phyloP scores from a whole-genome alignment of 495 filamentous ascomycete genomes.

The Penicillium salamii region DNA sequence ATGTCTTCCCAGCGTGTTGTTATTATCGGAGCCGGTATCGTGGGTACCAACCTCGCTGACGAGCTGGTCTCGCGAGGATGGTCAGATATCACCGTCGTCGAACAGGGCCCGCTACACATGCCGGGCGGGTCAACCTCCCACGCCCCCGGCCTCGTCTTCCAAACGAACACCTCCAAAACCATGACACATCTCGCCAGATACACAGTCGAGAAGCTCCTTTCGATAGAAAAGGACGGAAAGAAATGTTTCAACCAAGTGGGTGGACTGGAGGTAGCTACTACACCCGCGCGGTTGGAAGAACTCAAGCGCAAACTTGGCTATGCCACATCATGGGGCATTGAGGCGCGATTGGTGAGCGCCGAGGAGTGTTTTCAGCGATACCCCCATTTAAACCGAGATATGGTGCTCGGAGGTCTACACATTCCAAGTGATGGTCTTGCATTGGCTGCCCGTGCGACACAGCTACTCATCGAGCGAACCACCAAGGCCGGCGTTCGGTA shows the following conservation, averaged over 20 bases:
- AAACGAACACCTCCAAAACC: constrained; percentile 47
- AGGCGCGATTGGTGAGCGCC: constrained; percentile 36
- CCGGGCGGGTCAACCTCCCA: constrained; percentile 54
- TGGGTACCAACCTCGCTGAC: constrained; percentile 51
- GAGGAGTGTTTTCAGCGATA: constrained; percentile 44
- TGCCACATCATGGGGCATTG: constrained; percentile 46
- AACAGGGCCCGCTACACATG: constrained; percentile 50
- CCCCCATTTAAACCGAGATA: constrained; percentile 41
- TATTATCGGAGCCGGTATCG: constrained; percentile 54
- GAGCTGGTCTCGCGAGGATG: constrained; percentile 51
- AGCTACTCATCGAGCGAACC: constrained; percentile 47
- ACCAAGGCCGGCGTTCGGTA: constrained; percentile 46
- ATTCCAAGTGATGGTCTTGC: constrained; percentile 51
- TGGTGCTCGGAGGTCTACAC: constrained; percentile 47
- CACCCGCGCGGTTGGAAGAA: constrained; percentile 45
- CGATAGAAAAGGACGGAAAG: constrained; percentile 37
- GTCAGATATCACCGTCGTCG: constrained; percentile 51
- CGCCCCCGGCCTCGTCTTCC: constrained; percentile 52
- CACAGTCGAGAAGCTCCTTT: constrained; percentile 46
- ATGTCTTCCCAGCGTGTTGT: constrained; percentile 39
- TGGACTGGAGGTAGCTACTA: constrained; percentile 50
- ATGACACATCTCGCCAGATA: constrained; percentile 49
- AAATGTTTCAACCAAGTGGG: constrained; percentile 51
- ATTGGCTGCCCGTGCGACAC: constrained; percentile 47
- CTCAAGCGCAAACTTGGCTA: constrained; percentile 52